Evolutionary conservation across 2,329 filamentous ascomycete genomes (phyloP), one percentile per base, ranked within the genome.

Genomic region (Cordyceps tenuipes): DNA sequence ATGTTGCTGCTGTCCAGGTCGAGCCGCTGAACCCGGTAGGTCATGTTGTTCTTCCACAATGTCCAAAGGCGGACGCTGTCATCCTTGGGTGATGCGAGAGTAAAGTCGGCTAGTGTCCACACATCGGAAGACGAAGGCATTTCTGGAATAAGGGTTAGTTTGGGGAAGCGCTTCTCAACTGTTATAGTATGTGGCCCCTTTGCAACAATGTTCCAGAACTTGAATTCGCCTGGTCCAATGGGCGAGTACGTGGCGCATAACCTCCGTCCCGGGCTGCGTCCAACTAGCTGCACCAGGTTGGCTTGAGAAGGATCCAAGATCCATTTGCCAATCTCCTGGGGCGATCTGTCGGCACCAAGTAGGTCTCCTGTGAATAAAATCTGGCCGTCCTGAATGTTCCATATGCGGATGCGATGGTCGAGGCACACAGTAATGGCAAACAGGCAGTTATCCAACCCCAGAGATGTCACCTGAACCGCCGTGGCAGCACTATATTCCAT

Each of bases 321-420:
- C 76, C 90, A 90, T 62, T 88, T 87, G n/a, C 82, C 79, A 23
- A 82, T 74, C 58, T 92, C 89, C 54, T 90, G 84, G 1, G 85
- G 80, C 55, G 88, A 82, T 57, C 83, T 74, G 36, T 82, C 77
- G 21, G 86, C 81, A 65, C 88, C 85, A 17, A 97, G 73, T 36
- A 99, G 79, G 72, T 99, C 93, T 65, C 85, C 85, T 6, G 87
- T 86, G 60, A 85, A 84, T 5, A 90, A 83, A 59, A 95, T 82
- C 69, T 87, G 89, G 51, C 92, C 92, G 44, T 84, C 89, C n/a
- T 83, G 78, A 36, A 93, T 79, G 68, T 96, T 94, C 93, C 94
- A 97, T 44, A 94, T 86, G 68, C 91, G 87, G 69, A 99, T 76
- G 12, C 86, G 87, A 70, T 99, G 92, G 66, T 99, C 92, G 62